A percentile compares a stretch with the other conserved stretches of the same genome.
Conservation (phyloP, 1,139 yeast species). For the Casaregolazyma lundiana region DNA sequence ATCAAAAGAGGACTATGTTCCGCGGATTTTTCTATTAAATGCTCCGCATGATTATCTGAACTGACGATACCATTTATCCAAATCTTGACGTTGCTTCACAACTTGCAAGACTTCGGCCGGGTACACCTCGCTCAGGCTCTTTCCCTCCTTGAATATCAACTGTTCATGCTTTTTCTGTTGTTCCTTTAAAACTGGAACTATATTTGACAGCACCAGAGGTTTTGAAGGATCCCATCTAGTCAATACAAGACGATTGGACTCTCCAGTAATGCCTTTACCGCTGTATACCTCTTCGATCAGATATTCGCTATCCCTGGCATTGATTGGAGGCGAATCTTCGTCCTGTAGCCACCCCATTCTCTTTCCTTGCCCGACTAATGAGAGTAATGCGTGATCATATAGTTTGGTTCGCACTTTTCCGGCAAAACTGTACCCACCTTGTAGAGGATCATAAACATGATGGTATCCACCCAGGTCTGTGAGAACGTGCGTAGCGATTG, state of each 20-base stretch:
- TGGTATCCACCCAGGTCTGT: constrained; percentile 74
- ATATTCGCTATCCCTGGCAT: constrained; percentile 70
- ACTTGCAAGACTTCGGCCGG: constrained; percentile 52
- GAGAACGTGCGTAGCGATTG: constrained; percentile 78
- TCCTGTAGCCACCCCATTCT: constrained; percentile 50
- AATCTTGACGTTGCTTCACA: constrained; percentile 61
- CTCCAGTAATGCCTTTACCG: constrained; percentile 87
- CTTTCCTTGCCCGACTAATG: constrained; percentile 81
- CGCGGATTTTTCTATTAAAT: neutral
- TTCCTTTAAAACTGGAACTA: constrained; percentile 82
- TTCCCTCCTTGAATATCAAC: constrained; percentile 63
- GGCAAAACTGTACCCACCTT: constrained; percentile 50
- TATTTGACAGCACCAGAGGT: constrained; percentile 49
- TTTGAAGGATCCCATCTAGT: constrained; percentile 75
- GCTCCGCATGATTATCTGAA: constrained; percentile 21
- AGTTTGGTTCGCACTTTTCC: constrained; percentile 85
- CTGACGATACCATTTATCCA: constrained; percentile 54
- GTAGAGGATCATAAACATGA: constrained; percentile 61
- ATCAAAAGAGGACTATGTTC: neutral
- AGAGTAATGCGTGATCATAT: constrained; percentile 76
- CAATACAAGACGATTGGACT: constrained; percentile 69
- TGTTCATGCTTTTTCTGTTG: constrained; percentile 79
- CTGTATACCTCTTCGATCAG: constrained; percentile 88
- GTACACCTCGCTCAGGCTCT: constrained; percentile 59
- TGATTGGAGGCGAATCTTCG: constrained; percentile 43